Evolutionary conservation across 2,329 filamentous ascomycete species (phyloP), one percentile per base, ranked within the genome.

Genomic region (Aspergillus floridensis): DNA sequence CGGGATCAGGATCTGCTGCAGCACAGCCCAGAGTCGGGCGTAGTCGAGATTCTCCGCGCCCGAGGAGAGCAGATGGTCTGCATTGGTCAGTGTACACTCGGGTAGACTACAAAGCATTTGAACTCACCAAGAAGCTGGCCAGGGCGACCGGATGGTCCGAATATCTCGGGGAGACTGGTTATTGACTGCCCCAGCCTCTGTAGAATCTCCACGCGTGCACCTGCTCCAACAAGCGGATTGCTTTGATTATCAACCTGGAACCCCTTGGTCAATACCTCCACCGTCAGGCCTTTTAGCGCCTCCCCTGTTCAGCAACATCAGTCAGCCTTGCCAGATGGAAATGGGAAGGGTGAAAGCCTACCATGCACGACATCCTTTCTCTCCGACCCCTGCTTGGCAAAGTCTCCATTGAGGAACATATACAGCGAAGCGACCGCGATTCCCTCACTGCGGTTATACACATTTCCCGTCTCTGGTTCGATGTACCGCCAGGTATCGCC

Each of bases 361-460:
- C 47, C 48, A 11, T 56, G 21, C 3, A 60, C 60, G 26, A 65
- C 41, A 56, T 65, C 63, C 46, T 56, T 60, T 14, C 64, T 49
- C 2, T 38, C 32, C 1, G 35, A 29, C 2, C 2, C 46, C 4
- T 22, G 1, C 16, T 22, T 48, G n/a, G 53, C 46, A 44, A 83
- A 82, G 1, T 73, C 74, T 0, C 78, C 72, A 0, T 74, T 64
- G 7, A 74, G 69, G 57, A 83, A 83, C 81, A 84, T 83, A 64
- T 84, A 74, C 2, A 83, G 68, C 1, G 75, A 76, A 0, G 81
- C 81, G 1, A 83, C 78, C 0, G 81, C 82, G 38, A 83, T 82
- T 1, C 82, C 81, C 61, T 84, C 82, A 54, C 80, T 82, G 4
- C 81, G 67, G 8, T 70, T 74, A 49, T 79, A 79, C 0, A 61